Conservation (phyloP, 345 rosid genomes). For the Heritiera fomes region DNA sequence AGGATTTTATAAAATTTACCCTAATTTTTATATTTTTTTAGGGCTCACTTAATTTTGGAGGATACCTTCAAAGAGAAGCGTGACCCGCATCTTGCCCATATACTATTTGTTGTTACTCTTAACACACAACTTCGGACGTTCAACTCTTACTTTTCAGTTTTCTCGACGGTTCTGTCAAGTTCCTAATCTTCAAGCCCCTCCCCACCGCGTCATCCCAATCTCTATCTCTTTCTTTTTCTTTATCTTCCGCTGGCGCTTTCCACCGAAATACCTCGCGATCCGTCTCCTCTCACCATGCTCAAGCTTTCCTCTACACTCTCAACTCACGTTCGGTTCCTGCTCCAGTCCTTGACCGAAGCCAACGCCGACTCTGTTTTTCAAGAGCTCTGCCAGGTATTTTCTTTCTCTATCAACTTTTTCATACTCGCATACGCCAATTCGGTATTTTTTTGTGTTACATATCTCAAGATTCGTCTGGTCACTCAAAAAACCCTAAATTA, state of each 20-base stretch:
- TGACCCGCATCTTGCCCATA: not conserved
- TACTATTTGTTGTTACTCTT: not conserved
- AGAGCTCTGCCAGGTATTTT: constrained; percentile 68
- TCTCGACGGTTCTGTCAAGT: constrained; percentile 20
- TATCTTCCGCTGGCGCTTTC: not conserved
- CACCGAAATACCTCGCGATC: constrained; percentile 28
- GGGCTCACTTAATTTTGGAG: too few relatives aligned
- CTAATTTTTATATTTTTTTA: too few relatives aligned
- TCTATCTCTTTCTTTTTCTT: not conserved
- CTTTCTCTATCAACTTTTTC: not conserved
- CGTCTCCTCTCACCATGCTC: constrained; percentile 45
- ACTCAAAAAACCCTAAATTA: constrained; percentile 3
- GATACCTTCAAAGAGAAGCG: too few relatives aligned
- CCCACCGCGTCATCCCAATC: constrained; percentile 11
- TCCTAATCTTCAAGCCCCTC: constrained; percentile 20
- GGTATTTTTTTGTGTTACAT: not conserved
- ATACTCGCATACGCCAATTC: not conserved
- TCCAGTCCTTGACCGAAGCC: constrained; percentile 56
- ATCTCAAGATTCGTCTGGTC: not conserved
- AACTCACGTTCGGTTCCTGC: constrained; percentile 69
- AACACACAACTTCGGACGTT: not conserved
- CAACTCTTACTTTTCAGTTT: constrained; percentile 8
- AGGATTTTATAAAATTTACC: too few relatives aligned
- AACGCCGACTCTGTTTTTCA: constrained; percentile 56
- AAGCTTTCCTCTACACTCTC: constrained; percentile 49